These are phyloP conservation scores for Halophytophthora batemanensis DNA, from an alignment of 352 stramenopile species.

Conservation along the genomic window DNA sequence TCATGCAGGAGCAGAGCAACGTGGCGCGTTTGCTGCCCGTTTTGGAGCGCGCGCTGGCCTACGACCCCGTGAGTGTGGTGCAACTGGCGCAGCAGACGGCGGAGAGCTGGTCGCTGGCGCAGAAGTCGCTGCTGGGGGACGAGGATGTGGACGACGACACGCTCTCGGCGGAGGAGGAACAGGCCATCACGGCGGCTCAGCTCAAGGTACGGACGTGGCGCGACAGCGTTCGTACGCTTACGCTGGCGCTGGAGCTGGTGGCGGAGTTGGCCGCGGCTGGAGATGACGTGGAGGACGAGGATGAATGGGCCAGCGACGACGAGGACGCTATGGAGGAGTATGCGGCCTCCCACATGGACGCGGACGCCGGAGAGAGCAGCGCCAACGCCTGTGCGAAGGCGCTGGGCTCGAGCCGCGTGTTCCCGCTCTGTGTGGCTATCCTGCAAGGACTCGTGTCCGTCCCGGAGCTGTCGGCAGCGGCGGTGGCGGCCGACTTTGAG, in stretches of 20 bases:
- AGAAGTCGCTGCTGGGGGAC: conserved; percentile 60
- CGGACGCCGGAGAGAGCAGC: conserved; percentile 4
- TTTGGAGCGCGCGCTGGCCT: conserved; percentile 70
- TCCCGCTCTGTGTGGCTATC: conserved; percentile 59
- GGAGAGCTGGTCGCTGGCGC: conserved; percentile 53
- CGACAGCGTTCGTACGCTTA: conserved; percentile 80
- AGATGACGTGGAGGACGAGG: conserved; percentile 69
- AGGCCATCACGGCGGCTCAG: conserved; percentile 63
- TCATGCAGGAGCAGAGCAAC: conserved; percentile 73
- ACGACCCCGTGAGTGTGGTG: conserved; percentile 71
- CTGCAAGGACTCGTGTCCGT: conserved; percentile 77
- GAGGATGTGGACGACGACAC: conserved; percentile 64
- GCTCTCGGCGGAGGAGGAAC: conserved; percentile 53
- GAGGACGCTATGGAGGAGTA: conserved; percentile 87
- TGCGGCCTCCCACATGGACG: conserved; percentile 66
- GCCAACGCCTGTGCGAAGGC: conserved; percentile 31
- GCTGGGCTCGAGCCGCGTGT: conserved; percentile 43
- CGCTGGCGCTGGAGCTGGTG: conserved; percentile 71
- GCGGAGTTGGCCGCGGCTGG: conserved; percentile 53
- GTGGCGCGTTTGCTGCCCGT: conserved; percentile 66
- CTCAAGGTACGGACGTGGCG: conserved; percentile 69
- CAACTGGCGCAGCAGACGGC: conserved; percentile 70
- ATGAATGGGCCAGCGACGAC: conserved; percentile 85
- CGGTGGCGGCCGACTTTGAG: conserved; percentile 66
- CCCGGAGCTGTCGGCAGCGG: conserved; percentile 41